Base-by-base conservation (phyloP, 2,329 filamentous ascomycete genomes). In the Exophiala spinifera region DNA sequence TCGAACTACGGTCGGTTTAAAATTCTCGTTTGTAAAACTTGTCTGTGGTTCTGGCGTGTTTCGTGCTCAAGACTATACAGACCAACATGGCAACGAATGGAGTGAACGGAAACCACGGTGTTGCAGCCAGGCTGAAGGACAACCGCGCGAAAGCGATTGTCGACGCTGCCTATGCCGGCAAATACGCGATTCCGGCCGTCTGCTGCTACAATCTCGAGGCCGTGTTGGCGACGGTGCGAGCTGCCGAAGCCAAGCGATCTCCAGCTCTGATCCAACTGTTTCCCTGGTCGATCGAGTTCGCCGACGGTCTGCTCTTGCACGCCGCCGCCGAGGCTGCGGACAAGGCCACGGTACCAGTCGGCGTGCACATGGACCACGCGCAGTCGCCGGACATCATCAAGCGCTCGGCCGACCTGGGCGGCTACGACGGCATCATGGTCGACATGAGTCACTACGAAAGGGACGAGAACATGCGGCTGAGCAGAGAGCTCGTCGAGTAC, bases 401-500 rank as follows among this genome's bases (percentile, higher is more conserved):
- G 14, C 74, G 72, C 3, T 83, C 84, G 0, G 84, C 83, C 0
- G 77, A 84, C 62, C 76, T 81, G n/a, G 75, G 79, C 46, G 51
- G 51, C 43, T 61, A 88, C 62, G 86, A 89, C 69, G 82, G 79
- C 59, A 88, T 89, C 66, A 89, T 89, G 86, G 82, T 89, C 0
- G 87, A 89, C 69, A 89, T 89, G 85, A 82, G 78, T 54, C 86
- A 89, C 66, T 83, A 86, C 65, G 84, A 87, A 61, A 84, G 83
- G 62, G 83, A 79, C 50, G 85, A 88, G 71, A 89, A 89, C 65
- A 73, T 90, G 34, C 73, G 76, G 2, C 76, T 81, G 65, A 89
- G 85, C 17, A 74, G 74, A 47, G 82, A 87, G 61, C 71, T 88
- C 47, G 82, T 83, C 5, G 71, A 70, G 19, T 83, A 85, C 65